phyloP scores from a whole-genome alignment of 352 stramenopile species.

The Pythium rishiriense region DNA sequence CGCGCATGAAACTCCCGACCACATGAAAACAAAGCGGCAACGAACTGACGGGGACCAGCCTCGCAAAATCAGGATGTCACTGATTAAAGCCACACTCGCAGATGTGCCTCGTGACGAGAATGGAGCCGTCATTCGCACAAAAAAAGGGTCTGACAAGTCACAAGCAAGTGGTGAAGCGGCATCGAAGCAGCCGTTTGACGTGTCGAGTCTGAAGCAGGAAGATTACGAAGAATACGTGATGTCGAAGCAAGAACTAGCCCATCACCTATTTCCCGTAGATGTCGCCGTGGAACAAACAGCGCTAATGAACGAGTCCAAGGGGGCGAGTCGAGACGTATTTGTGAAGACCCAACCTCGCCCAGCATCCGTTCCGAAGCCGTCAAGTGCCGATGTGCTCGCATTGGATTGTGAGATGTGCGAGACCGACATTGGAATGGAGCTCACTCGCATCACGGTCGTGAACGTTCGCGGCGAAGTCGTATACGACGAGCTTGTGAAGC shows the following conservation, averaged over 20 bases:
- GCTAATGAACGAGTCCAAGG: conserved; percentile 48
- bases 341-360: conserved; percentile 48
- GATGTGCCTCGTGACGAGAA: conserved; percentile 52
- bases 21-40: conserved; percentile 52
- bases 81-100: conserved; percentile 58
- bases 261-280: conserved; percentile 70
- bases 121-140: conserved; percentile 37
- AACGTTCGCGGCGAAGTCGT: conserved; percentile 56
- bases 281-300: conserved; percentile 59
- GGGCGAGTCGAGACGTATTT: conserved; percentile 54
- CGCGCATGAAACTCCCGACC: conserved; percentile 57
- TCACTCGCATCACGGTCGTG: conserved; percentile 83
- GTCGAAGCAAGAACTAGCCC: conserved; percentile 60
- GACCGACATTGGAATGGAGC: conserved; percentile 80
- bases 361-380: conserved; percentile 13
- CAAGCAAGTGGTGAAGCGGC: background rate
- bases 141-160: conserved; percentile 18
- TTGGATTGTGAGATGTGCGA: conserved; percentile 91
- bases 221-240: conserved; percentile 60
- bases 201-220: conserved; percentile 16
- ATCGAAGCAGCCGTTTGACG: conserved; percentile 19
- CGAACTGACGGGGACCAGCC: conserved; percentile 34
- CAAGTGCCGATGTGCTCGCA: conserved; percentile 50
- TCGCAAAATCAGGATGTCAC: conserved; percentile 60
- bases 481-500: conserved; percentile 85